Percentiles rank a stretch among this genome's conserved stretches.
phyloP scores from a whole-genome alignment of 345 rosid genomes.

The Ceriops decandra region DNA sequence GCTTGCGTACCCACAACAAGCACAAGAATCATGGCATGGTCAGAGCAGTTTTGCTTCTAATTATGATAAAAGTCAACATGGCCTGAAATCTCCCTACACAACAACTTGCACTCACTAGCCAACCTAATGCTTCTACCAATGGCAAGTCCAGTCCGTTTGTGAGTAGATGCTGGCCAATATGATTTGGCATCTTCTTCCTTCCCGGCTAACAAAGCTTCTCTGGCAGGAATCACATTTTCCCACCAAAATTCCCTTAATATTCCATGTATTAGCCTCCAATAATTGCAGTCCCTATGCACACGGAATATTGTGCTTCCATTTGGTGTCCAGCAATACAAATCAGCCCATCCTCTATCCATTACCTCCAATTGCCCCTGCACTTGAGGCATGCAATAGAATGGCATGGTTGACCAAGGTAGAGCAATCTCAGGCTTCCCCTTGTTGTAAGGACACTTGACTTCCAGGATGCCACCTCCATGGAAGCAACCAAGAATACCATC shows the following conservation, averaged over 20 bases:
- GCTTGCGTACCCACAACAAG: too few species aligned
- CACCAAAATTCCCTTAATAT: constrained; percentile 83
- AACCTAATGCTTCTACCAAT: constrained; percentile 58
- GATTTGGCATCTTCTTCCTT: constrained; percentile 44
- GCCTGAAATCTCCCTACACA: constrained; percentile 75
- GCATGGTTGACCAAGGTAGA: constrained; percentile 73
- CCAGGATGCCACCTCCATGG: constrained; percentile 63
- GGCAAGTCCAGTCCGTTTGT: constrained; percentile 57
- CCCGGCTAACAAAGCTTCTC: constrained; percentile 54
- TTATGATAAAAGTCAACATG: constrained; percentile 51
- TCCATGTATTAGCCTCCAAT: constrained; percentile 64
- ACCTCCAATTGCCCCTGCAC: constrained; percentile 93
- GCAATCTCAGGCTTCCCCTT: constrained; percentile 80
- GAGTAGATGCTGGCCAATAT: constrained; percentile 59
- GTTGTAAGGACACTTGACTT: constrained; percentile 92
- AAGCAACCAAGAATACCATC: constrained; percentile 71
- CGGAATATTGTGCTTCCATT: constrained; percentile 82
- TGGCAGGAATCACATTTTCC: constrained; percentile 77
- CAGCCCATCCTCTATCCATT: constrained; percentile 83
- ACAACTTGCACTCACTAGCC: constrained; percentile 56
- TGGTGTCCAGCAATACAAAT: constrained; percentile 84
- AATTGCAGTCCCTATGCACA: constrained; percentile 51
- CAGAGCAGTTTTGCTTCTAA: background rate
- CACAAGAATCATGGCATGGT: background rate
- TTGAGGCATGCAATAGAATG: constrained; percentile 92